Evolutionary conservation across 164 flowering plant genomes (phyloP), one percentile per base, ranked within the genome.

Genomic region (Tetrastigma voinierianum): DNA sequence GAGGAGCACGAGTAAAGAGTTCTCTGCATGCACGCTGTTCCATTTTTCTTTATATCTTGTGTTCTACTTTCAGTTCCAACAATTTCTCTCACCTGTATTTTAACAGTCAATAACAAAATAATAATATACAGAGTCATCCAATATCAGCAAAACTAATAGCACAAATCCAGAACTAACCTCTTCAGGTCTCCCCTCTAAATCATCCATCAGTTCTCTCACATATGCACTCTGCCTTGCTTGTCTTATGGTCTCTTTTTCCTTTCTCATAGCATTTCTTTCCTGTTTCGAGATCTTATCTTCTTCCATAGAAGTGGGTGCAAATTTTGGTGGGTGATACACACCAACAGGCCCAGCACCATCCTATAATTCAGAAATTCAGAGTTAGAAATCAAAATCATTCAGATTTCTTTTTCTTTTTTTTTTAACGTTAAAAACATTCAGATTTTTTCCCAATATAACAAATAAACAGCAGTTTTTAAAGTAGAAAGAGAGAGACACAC

Each of bases 161-260:
- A 69, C 25, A 53, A 61, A n/a, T 40, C 17, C 11, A 71, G 46
- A 62, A 78, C 84, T 58, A 23, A 93, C 98, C 92, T 95, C 98
- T 74, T 92, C 96, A 45, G 98, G 98, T 78, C 78, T 86, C 18
- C 90, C 98, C 70, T 87, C 94, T 20, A 85, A 20, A 55, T 87
- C 88, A 79, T 92, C 69, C 76, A 86, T 71, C 69, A 92, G 17
- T 0, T 83, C 89, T 73, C 76, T 85, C 72, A 89, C 40, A 70
- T 67, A 90, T 51, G 70, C 65, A 79, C 84, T 88, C 61, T 77
- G 81, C 57, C 66, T 80, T 44, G 92, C 77, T 70, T 73, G 78
- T 55, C 85, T 73, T 44, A 87, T 54, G 59, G 73, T 58, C 51
- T 80, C 63, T 66, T 75, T 81, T 66, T 83, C 90, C 80, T 59